A percentile compares a stretch with the other conserved stretches of the same genome.
Evolutionary conservation across 768 basidiomycete species (phyloP).

Genomic region (Neoboletus brunneissimus): DNA sequence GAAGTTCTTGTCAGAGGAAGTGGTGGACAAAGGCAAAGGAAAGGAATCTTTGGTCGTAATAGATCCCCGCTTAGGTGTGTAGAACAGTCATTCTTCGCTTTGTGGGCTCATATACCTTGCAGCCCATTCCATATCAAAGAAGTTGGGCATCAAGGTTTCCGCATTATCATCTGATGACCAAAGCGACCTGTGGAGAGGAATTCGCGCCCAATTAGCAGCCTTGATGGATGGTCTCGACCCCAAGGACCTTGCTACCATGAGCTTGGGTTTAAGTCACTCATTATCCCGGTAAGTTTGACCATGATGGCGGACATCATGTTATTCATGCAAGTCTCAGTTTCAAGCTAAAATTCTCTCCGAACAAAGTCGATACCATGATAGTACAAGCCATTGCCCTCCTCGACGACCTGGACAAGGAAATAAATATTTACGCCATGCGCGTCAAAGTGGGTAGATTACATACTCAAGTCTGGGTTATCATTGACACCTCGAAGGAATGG

Average conservation of each 20-base stretch:
- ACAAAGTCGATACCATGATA: conserved; percentile 99
- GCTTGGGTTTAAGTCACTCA: conserved; percentile 94
- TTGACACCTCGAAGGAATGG: conserved; percentile 74
- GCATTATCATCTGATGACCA: conserved; percentile 54
- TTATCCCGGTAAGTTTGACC: conserved; percentile 69
- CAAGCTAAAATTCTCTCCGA: conserved; percentile 99
- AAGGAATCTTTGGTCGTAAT: conserved; percentile 84
- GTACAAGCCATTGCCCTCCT: conserved; percentile 97
- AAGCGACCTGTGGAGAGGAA: conserved; percentile 92
- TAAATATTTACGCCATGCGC: conserved; percentile 99
- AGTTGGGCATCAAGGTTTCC: conserved; percentile 84
- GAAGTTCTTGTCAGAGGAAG: conserved; percentile 85
- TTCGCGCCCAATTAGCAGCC: conserved; percentile 81
- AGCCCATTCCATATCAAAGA: conserved; percentile 90
- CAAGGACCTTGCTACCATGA: conserved; percentile 96
- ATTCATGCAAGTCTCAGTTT: conserved; percentile 53
- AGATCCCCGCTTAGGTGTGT: conserved; percentile 86
- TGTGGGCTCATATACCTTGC: conserved; percentile 8
- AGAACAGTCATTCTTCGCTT: neutral
- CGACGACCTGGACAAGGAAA: conserved; percentile 99
- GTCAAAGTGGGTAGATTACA: conserved; percentile 70
- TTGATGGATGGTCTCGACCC: conserved; percentile 90
- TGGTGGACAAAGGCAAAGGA: conserved; percentile 86
- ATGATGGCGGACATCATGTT: neutral
- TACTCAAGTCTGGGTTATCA: neutral